Conservation (phyloP, 169 alveolate species). For the Pseudocohnilembus persalinus region DNA sequence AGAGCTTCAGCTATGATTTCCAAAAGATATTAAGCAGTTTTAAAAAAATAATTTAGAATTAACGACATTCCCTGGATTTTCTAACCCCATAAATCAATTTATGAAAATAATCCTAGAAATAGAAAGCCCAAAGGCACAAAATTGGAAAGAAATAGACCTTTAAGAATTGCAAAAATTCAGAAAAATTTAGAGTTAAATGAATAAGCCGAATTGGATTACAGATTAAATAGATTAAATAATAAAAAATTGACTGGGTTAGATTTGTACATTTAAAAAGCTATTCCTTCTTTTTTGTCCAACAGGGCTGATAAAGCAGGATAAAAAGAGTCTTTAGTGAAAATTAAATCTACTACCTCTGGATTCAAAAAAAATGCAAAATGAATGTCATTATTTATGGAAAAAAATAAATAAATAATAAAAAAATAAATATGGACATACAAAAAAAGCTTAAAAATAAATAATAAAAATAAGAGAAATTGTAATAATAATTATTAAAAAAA, state of each 20-base stretch:
- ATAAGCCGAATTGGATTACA: neutral
- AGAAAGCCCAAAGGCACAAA: neutral
- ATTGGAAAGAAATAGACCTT: neutral
- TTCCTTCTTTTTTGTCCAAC: neutral
- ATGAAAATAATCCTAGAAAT: neutral
- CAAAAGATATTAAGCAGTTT: neutral
- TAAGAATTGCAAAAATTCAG: neutral
- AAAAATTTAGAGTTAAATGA: neutral
- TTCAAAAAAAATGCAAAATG: no score
- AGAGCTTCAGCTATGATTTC: neutral
- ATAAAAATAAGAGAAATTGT: no score
- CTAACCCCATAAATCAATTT: neutral
- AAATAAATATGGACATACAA: no score
- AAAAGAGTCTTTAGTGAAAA: no score
- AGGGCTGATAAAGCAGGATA: neutral
- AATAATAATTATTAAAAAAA: no score
- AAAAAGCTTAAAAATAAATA: no score
- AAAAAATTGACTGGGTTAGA: neutral
- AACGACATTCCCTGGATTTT: neutral
- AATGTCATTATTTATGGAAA: no score
- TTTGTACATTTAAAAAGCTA: neutral
- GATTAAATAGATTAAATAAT: neutral
- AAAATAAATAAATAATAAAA: no score
- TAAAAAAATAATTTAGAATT: neutral
- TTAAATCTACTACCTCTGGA: no score